phyloP scores from a whole-genome alignment of 176 grass and related monocot species.

The Oryza meridionalis region DNA sequence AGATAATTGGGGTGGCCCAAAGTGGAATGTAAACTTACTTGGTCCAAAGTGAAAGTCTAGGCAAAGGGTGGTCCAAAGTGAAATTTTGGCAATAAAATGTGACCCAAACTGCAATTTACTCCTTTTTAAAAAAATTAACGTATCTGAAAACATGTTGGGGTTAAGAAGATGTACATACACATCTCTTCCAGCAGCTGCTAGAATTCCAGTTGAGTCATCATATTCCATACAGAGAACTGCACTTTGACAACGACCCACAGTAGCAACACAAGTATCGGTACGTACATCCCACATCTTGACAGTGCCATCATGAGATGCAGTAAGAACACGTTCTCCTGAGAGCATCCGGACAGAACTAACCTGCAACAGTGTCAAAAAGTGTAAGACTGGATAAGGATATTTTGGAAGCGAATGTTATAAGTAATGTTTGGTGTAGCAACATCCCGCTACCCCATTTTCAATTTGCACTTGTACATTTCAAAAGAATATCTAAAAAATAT shows the following conservation, averaged over 20 bases:
- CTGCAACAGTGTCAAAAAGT: slow-evolving; percentile 43
- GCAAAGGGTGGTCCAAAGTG: too few species aligned
- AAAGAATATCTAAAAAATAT: not conserved
- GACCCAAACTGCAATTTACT: too few species aligned
- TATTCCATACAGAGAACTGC: slow-evolving; percentile 97
- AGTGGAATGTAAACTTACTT: too few species aligned
- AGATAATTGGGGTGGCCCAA: too few species aligned
- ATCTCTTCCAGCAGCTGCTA: slow-evolving; percentile 94
- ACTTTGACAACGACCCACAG: slow-evolving; percentile 91
- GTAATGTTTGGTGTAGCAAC: not conserved
- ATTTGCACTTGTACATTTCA: not conserved
- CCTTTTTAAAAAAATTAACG: not conserved
- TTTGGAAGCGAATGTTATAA: not conserved
- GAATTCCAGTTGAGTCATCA: slow-evolving; percentile 88
- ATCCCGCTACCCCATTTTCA: not conserved
- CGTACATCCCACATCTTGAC: slow-evolving; percentile 99
- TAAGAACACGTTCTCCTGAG: slow-evolving; percentile 97
- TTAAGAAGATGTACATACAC: slow-evolving; percentile 59
- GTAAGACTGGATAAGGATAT: slow-evolving; percentile 18
- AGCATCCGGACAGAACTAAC: slow-evolving; percentile 97
- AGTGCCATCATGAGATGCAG: slow-evolving; percentile 86
- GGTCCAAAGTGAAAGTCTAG: too few species aligned
- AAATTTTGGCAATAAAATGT: too few species aligned
- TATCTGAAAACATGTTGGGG: slow-evolving; percentile 30
- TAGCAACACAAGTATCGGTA: slow-evolving; percentile 98